A percentile compares a stretch with the other conserved stretches of the same genome.
Evolutionary conservation across 2,329 filamentous ascomycete species (phyloP).

Genomic region (Trichoderma oligosporum): DNA sequence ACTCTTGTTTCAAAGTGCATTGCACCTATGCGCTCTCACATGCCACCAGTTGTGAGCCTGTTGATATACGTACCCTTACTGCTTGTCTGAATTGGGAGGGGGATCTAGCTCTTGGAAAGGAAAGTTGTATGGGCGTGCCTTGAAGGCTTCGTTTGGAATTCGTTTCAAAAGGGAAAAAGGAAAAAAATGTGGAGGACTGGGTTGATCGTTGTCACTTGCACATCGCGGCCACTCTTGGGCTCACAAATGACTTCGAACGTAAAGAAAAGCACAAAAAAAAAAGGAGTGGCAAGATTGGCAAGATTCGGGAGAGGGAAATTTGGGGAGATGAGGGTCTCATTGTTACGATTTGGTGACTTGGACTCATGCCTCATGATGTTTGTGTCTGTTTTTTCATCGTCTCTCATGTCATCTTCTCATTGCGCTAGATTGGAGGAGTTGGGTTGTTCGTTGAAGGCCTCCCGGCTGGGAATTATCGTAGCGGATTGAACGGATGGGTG

Average conservation of each 20-base stretch:
- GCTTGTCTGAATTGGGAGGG: constrained; percentile 6
- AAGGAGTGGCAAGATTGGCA: background rate
- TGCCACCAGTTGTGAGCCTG: constrained; percentile 32
- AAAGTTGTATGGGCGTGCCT: constrained; percentile 2
- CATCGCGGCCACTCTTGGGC: constrained; percentile 4
- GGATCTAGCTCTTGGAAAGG: constrained; percentile 8
- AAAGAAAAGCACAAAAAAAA: background rate
- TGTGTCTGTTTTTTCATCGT: constrained; percentile 22
- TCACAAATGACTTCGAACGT: background rate
- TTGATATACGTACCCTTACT: constrained; percentile 11
- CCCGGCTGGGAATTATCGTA: constrained; percentile 24
- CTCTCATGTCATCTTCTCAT: constrained; percentile 25
- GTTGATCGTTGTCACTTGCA: constrained; percentile 7
- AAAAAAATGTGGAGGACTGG: constrained; percentile 3
- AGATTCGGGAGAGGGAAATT: constrained; percentile 1
- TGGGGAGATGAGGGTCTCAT: constrained; percentile 26
- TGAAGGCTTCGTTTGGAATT: constrained; percentile 27
- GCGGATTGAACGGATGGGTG: constrained; percentile 25
- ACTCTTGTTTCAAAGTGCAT: constrained; percentile 27
- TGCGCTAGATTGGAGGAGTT: constrained; percentile 30
- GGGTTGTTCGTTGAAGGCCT: constrained; percentile 25
- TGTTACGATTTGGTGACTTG: constrained; percentile 28
- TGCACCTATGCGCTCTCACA: constrained; percentile 19
- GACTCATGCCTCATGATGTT: constrained; percentile 19
- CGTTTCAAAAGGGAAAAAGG: background rate